phyloP scores from a whole-genome alignment of 73 alveolate species.

The Breviolum minutum region DNA sequence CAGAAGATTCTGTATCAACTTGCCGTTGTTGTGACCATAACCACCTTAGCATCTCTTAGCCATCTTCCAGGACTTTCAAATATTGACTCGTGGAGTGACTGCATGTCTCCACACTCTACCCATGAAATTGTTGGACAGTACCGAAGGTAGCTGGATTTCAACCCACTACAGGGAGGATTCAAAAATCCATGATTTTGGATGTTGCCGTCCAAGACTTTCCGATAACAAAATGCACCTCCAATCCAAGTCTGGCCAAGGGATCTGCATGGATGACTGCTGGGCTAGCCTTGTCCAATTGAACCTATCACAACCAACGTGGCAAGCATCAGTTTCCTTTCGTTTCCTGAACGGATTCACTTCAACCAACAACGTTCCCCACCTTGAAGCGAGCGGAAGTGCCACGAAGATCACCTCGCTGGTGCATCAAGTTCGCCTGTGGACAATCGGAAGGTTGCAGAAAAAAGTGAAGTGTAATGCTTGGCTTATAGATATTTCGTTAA shows the following conservation, averaged over 20 bases:
- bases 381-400: conserved; percentile 90
- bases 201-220: too few relatives aligned
- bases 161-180: not conserved
- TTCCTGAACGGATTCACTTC: not conserved
- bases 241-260: conserved; percentile 79
- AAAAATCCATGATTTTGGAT: not conserved
- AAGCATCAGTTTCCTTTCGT: not conserved
- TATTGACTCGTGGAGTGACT: too few relatives aligned
- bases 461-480: too few relatives aligned
- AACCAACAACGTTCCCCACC: not conserved
- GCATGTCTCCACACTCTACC: too few relatives aligned
- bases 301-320: conserved; percentile 13
- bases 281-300: conserved; percentile 89
- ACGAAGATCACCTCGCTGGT: conserved; percentile 76
- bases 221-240: conserved; percentile 26
- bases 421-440: conserved; percentile 50
- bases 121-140: not conserved
- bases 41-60: too few relatives aligned
- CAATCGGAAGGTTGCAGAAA: too few relatives aligned
- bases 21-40: too few relatives aligned
- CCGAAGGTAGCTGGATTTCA: not conserved
- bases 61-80: too few relatives aligned
- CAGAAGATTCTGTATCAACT: too few relatives aligned
- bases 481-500: too few relatives aligned
- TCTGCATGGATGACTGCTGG: conserved; percentile 70